Evolutionary conservation across 169 alveolate genomes (phyloP), one percentile per base, ranked within the genome.

Genomic region (Plasmodium falciparum): DNA sequence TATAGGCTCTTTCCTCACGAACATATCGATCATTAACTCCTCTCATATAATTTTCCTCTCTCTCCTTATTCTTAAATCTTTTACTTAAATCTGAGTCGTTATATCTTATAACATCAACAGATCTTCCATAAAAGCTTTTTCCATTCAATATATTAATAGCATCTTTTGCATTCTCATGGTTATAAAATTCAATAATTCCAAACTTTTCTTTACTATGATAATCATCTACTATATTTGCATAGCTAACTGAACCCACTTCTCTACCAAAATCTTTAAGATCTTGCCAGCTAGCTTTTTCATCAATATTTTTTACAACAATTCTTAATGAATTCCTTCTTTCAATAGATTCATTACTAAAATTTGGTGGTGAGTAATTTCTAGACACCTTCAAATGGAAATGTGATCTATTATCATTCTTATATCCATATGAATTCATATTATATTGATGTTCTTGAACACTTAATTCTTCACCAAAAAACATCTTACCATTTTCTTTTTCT

Each of bases 261-360:
- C 97, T 91, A 9, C 95, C 97, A 63, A 94, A 95, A 63, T 95
- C 97, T 78, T 95, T 95, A 12, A 95, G 71, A 88, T 95, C 97
- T 58, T 95, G 96, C 97, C 97, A 95, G 54, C 97, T 94, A 26
- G 95, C 96, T 56, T 93, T 95, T 71, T 95, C 95, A 72, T 95
- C 97, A 24, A 95, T 49, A 86, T 95, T 95, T 73, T 91, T 90
- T 13, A 95, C 97, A 24, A 76, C 89, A 65, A 76, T 92, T 88
- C 88, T 65, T 90, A 75, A 92, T 63, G 83, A 61, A 88, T 69
- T 92, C 71, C 62, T 92, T 75, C 62, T 92, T 80, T 39, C 93
- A 86, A 65, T 88, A 71, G 12, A 89, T 90, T 69, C 95, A 71
- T 17, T 74, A 86, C 80, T 29, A 39, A 39, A 39, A 86, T 29